Conservation (phyloP, 2,329 filamentous ascomycete species). For the Cordyceps fumosorosea region DNA sequence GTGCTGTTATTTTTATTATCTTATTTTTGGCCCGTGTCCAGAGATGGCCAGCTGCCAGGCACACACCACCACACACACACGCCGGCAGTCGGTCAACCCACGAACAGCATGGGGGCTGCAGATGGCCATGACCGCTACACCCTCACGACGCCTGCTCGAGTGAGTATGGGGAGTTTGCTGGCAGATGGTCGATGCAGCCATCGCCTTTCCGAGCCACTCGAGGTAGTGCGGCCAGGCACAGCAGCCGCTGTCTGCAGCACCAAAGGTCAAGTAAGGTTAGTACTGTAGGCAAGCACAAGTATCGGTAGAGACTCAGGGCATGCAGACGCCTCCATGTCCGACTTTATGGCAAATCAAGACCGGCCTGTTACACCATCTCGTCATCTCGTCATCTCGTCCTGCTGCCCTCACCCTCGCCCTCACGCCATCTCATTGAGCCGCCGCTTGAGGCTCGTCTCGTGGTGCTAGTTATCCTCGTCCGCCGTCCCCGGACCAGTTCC, state of each 20-base stretch:
- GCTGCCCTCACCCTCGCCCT: too few species aligned
- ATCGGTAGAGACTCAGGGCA: too few species aligned
- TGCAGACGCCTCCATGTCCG: too few species aligned
- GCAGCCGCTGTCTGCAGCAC: neutral
- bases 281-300: neutral
- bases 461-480: neutral
- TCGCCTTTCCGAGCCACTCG: neutral
- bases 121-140: conserved; percentile 1
- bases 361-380: too few species aligned
- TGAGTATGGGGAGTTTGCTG: too few species aligned
- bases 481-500: neutral
- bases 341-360: too few species aligned
- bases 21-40: neutral
- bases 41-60: neutral
- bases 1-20: neutral
- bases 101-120: neutral
- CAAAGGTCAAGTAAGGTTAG: too few species aligned
- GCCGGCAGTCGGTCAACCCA: too few species aligned
- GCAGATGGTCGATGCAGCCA: neutral
- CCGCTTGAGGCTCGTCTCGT: neutral
- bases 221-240: neutral
- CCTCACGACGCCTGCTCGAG: neutral
- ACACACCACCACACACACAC: neutral
- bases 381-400: too few species aligned
- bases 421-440: neutral